Percentiles rank a stretch among this genome's conserved stretches.
Evolutionary conservation across 2,329 filamentous ascomycete genomes (phyloP).

Genomic region (Byssothecium circinans): DNA sequence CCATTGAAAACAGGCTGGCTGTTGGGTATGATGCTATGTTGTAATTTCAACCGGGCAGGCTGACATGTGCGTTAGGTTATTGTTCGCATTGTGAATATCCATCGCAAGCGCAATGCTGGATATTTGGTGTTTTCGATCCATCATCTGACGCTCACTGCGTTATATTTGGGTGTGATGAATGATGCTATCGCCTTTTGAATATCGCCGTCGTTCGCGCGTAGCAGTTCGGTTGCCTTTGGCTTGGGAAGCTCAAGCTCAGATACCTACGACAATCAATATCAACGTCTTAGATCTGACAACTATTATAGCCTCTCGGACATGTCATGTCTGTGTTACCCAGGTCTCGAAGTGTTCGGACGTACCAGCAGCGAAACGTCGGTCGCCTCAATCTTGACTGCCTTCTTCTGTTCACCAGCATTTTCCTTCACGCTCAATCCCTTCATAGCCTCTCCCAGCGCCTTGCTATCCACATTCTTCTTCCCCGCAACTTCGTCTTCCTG

Average conservation of each 20-base stretch:
- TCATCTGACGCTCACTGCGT: neutral
- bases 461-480: conserved; percentile 66
- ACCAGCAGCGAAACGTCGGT: conserved; percentile 72
- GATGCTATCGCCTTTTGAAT: conserved; percentile 67
- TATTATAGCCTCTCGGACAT: too few species aligned
- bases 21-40: too few species aligned
- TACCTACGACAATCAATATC: conserved; percentile 45
- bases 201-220: conserved; percentile 72
- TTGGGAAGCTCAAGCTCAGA: conserved; percentile 74
- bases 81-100: too few species aligned
- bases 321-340: neutral
- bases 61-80: too few species aligned
- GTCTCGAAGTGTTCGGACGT: conserved; percentile 32
- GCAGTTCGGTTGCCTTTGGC: conserved; percentile 71
- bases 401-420: conserved; percentile 52
- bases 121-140: too few species aligned
- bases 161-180: conserved; percentile 48
- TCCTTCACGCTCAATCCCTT: conserved; percentile 58
- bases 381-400: conserved; percentile 69
- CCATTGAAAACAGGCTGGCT: too few species aligned
- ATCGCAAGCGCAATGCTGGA: too few species aligned
- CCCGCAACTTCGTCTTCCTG: conserved; percentile 52
- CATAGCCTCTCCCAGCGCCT: conserved; percentile 73
- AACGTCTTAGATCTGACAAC: too few species aligned
- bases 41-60: too few species aligned